Evolutionary conservation across 164 flowering plant genomes (phyloP).

Genomic region (Kalanchoe fedtschenkoi): DNA sequence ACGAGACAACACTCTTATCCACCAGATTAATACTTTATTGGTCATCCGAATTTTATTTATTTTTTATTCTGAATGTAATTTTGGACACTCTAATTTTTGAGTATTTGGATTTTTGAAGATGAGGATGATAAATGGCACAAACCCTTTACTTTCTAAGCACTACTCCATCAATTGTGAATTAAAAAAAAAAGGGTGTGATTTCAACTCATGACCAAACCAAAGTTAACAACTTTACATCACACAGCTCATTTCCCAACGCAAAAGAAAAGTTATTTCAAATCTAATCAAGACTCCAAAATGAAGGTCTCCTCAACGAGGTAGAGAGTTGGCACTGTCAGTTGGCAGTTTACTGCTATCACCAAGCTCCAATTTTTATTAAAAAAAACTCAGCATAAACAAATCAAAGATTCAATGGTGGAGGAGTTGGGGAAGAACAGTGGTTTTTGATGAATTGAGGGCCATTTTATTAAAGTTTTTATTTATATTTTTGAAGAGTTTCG

Average conservation of each 20-base stretch:
- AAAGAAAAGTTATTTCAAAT: conserved; percentile 10
- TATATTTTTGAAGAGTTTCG: too few relatives aligned
- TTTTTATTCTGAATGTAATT: too few relatives aligned
- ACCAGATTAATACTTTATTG: too few relatives aligned
- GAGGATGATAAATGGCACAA: too few relatives aligned
- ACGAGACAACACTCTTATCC: too few relatives aligned
- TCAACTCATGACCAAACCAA: conserved; percentile 22
- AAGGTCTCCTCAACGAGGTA: conserved; percentile 22
- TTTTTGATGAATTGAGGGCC: too few relatives aligned
- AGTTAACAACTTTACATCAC: conserved; percentile 11
- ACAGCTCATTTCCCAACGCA: conserved; percentile 22
- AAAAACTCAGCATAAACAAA: neutral
- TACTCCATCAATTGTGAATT: neutral
- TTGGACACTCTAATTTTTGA: too few relatives aligned
- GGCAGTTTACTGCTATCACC: conserved; percentile 40
- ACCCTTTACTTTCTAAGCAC: neutral
- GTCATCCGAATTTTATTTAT: too few relatives aligned
- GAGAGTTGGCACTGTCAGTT: conserved; percentile 42
- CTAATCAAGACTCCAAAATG: conserved; percentile 8
- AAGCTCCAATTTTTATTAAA: conserved; percentile 13
- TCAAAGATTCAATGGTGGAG: conserved; percentile 2
- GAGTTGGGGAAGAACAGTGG: neutral
- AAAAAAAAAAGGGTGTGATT: conserved; percentile 11
- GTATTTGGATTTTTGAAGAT: too few relatives aligned
- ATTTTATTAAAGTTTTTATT: too few relatives aligned